phyloP scores from a whole-genome alignment of 768 basidiomycete species.

The Hygrocybe coccinea region DNA sequence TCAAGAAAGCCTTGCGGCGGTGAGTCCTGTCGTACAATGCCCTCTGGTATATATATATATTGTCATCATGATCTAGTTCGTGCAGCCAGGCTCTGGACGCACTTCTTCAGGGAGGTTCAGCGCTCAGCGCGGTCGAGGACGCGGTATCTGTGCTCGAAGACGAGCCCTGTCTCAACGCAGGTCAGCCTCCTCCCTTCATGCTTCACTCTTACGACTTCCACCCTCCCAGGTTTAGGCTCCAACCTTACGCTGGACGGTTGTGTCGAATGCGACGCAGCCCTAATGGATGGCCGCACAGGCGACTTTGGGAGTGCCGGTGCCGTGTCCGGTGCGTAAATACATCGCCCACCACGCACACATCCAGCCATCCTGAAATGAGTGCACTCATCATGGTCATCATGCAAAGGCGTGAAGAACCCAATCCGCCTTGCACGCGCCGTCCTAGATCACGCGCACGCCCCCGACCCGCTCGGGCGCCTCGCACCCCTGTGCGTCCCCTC shows the following conservation, averaged over 20 bases:
- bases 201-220: neutral
- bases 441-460: slow-evolving; percentile 46
- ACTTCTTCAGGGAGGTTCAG: slow-evolving; percentile 16
- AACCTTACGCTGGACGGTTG: slow-evolving; percentile 70
- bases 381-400: neutral
- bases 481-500: slow-evolving; percentile 55
- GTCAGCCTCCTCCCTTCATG: slow-evolving; percentile 28
- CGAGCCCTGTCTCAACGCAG: slow-evolving; percentile 66
- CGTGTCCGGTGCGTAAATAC: slow-evolving; percentile 50
- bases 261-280: slow-evolving; percentile 79
- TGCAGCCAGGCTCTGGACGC: slow-evolving; percentile 41
- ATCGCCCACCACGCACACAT: neutral
- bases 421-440: slow-evolving; percentile 55
- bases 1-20: slow-evolving; percentile 56
- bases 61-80: slow-evolving; percentile 37
- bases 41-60: neutral
- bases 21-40: slow-evolving; percentile 23
- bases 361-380: neutral
- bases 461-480: slow-evolving; percentile 56
- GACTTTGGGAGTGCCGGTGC: slow-evolving; percentile 72
- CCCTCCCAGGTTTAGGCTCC: slow-evolving; percentile 59
- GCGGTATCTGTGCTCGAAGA: slow-evolving; percentile 62
- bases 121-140: slow-evolving; percentile 46
- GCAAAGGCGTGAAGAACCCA: slow-evolving; percentile 63
- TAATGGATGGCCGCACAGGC: slow-evolving; percentile 47